Evolutionary conservation across 768 basidiomycete genomes (phyloP).

Genomic region (Steccherinum ochraceum): DNA sequence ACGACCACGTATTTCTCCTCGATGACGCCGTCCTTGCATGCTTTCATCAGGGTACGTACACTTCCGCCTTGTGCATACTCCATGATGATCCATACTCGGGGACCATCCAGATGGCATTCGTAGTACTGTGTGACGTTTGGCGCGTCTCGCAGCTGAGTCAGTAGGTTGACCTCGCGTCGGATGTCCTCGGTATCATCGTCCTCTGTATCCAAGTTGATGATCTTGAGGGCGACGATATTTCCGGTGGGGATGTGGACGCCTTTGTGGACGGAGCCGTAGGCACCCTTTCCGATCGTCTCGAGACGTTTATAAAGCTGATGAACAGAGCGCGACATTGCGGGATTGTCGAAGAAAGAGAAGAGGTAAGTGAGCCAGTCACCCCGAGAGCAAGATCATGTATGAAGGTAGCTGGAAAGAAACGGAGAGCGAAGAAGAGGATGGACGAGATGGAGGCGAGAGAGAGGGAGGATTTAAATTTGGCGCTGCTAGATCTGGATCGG

Average conservation of each 20-base stretch:
- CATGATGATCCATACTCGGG: slow-evolving; percentile 99
- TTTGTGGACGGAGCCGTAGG: slow-evolving; percentile 94
- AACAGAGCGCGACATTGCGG: slow-evolving; percentile 43
- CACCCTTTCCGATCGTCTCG: slow-evolving; percentile 92
- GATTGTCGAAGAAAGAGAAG: neutral
- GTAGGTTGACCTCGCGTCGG: slow-evolving; percentile 89
- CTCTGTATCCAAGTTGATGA: slow-evolving; percentile 94
- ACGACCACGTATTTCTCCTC: slow-evolving; percentile 88
- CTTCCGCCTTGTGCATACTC: slow-evolving; percentile 95
- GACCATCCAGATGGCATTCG: slow-evolving; percentile 93
- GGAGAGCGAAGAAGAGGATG: neutral
- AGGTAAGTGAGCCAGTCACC: neutral
- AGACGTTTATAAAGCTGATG: slow-evolving; percentile 81
- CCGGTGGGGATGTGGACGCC: slow-evolving; percentile 80
- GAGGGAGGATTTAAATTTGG: too few species aligned
- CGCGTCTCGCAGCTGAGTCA: slow-evolving; percentile 84
- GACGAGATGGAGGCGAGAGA: too few species aligned
- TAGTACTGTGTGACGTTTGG: slow-evolving; percentile 93
- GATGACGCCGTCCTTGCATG: slow-evolving; percentile 62
- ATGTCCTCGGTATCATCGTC: slow-evolving; percentile 97
- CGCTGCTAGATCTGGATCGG: too few species aligned
- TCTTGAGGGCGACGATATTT: slow-evolving; percentile 92
- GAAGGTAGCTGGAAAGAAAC: neutral
- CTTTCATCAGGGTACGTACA: slow-evolving; percentile 89
- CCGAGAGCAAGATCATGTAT: neutral